Evolutionary conservation across 2,329 filamentous ascomycete genomes (phyloP).

Genomic region (Cytospora chrysosperma): DNA sequence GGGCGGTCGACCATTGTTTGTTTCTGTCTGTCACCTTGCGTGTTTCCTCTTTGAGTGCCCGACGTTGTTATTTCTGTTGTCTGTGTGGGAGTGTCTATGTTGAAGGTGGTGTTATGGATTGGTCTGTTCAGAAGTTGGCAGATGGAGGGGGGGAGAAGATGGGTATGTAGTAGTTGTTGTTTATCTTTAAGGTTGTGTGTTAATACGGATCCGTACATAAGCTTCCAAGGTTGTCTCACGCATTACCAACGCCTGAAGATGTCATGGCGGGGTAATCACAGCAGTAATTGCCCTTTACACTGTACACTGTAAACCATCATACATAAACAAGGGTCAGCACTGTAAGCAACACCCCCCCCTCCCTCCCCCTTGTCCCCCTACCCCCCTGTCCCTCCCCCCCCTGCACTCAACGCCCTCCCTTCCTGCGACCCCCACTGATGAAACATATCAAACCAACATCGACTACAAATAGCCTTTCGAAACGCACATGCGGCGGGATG

Average conservation of each 20-base stretch:
- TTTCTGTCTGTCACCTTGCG: neutral
- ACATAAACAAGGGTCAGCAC: neutral
- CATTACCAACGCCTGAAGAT: conserved; percentile 18
- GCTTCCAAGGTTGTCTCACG: conserved; percentile 21
- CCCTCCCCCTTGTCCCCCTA: too few relatives aligned
- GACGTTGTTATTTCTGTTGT: neutral
- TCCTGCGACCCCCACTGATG: neutral
- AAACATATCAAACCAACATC: conserved; percentile 5
- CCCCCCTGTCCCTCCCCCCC: neutral
- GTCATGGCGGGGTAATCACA: conserved; percentile 25
- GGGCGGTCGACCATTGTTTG: conserved; percentile 72
- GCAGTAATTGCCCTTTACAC: conserved; percentile 6
- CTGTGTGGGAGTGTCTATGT: conserved; percentile 4
- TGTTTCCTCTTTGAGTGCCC: neutral
- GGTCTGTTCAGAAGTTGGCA: neutral
- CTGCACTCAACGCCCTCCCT: neutral
- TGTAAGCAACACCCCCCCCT: neutral
- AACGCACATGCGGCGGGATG: neutral
- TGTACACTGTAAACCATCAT: neutral
- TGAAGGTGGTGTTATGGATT: neutral
- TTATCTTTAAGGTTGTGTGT: conserved; percentile 4
- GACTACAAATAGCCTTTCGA: neutral
- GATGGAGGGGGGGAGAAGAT: neutral
- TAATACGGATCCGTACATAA: conserved; percentile 10
- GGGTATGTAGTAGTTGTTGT: neutral